Base-by-base conservation (phyloP, 306 rosid genomes). In the Ceratonia siliqua region DNA sequence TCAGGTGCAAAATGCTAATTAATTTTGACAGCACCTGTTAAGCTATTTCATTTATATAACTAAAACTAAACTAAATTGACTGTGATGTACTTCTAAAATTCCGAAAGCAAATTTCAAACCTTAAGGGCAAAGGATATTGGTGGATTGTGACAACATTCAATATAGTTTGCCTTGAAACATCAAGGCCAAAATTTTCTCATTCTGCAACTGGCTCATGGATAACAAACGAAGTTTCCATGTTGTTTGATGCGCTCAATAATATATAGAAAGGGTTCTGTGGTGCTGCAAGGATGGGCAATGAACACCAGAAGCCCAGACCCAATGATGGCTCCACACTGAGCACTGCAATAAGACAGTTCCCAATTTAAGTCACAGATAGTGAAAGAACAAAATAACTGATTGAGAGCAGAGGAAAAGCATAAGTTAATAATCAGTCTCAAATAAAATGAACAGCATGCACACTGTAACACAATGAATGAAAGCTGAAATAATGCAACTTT, bases 261-360 rank as follows among this genome's bases (percentile, higher is more conserved):
- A 93, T 46, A 93, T 89, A 36, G 97, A 93, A 52, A 90, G 97
- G 1, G 98, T 93, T 30, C 98, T 87, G 81, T 93, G 98, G 85
- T 93, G 98, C 71, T 82, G 86, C 79, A 93, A 88, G 24, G 89
- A 81, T 52, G 86, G 79, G 62, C 68, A 63, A 46, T 89, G 91
- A 78, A 90, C 78, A 58, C 98, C 98, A 65, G 82, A 77, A 41
- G 97, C 90, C 98, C 98, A 93, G 61, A 93, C 96, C 98, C 98
- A 93, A 70, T 91, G 98, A 79, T 93, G 91, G 81, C 88, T 93
- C 98, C 85, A 93, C 92, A 28, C 98, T 93, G 36, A 93, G 92
- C 77, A 93, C 98, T 93, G 89, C 72, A 84, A 42, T 45, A 75
- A 45, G 65, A 17, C 25, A 43, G 32, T 33, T 63, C 63, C 14